Conservation (phyloP, 495 filamentous ascomycete species). For the Evernia prunastri region DNA sequence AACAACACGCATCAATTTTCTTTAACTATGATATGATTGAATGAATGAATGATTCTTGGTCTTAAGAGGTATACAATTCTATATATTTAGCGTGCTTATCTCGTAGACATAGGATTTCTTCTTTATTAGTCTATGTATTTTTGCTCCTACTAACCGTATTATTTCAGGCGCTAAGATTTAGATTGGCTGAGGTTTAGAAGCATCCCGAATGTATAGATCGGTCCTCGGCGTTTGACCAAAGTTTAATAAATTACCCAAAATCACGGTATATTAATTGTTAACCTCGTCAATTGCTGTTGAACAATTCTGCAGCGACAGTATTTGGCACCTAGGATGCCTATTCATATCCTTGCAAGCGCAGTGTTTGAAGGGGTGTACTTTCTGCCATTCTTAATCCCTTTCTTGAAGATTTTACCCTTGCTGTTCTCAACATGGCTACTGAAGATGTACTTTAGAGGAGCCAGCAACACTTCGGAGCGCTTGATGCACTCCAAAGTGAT, state of each 20-base stretch:
- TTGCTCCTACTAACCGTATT: no score
- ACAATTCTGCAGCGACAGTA: neutral
- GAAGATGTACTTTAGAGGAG: conserved; percentile 74
- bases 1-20: no score
- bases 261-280: conserved; percentile 15
- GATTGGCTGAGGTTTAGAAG: no score
- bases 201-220: neutral
- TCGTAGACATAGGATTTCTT: no score
- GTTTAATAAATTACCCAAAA: conserved; percentile 1
- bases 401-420: conserved; percentile 55
- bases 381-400: conserved; percentile 56
- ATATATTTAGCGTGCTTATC: no score
- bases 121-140: no score
- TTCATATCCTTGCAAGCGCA: conserved; percentile 60
- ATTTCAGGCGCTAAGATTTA: no score
- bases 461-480: conserved; percentile 67
- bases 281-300: neutral
- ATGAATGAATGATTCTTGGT: no score
- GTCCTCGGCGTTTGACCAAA: neutral
- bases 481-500: conserved; percentile 88
- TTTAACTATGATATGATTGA: no score
- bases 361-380: conserved; percentile 57
- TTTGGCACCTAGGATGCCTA: conserved; percentile 55
- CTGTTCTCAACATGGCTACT: conserved; percentile 55
- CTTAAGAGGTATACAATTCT: no score